Base-by-base conservation (phyloP, 129 eudicot species). In the Pulicaria dysenterica region DNA sequence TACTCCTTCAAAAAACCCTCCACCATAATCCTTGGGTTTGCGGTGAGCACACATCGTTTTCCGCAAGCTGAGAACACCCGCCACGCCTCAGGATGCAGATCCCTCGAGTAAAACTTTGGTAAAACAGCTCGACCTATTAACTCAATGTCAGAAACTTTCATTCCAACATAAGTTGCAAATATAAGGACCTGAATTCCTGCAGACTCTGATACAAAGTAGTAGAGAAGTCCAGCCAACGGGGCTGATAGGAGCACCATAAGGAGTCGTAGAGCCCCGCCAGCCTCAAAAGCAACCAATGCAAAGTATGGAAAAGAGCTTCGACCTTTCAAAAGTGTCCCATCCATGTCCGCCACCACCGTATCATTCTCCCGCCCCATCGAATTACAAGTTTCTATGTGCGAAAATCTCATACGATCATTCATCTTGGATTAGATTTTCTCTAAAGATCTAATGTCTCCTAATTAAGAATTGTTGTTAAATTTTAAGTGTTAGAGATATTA, bases 21-120 rank as follows among this genome's bases (percentile, higher is more conserved):
- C 58, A 89, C 92, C 96, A 89, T 89, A 6, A 89, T 66, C 68
- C 86, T 86, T 0, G 96, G 96, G 62, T 84, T 89, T 2, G 90
- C 92, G 0, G 92, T 89, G 5, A 89, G 77, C 60, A 86, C 92
- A n/a, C 92, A 89, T 1, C 85, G 80, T 56, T 77, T 79, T 77
- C 92, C 89, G 46, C 92, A 89, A 3, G 90, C 77, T 2, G 90
- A 77, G 64, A 86, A 84, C 61, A 90, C 93, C 0, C 86, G 76
- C 93, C 90, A 86, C 0, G 90, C 62, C 74, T 87, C 96, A 0
- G 90, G 83, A 46, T 90, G 90, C 13, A 87, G 66, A 17, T 87
- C 93, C 50, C 71, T 72, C 4, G 92, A 74, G 73, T 86, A 86
- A 34, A 79, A 81, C 73, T 80, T 86, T 0, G 96, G 96, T 73